Base-by-base conservation (phyloP, 2,329 filamentous ascomycete genomes). In the Pseudocercospora macadamiae region DNA sequence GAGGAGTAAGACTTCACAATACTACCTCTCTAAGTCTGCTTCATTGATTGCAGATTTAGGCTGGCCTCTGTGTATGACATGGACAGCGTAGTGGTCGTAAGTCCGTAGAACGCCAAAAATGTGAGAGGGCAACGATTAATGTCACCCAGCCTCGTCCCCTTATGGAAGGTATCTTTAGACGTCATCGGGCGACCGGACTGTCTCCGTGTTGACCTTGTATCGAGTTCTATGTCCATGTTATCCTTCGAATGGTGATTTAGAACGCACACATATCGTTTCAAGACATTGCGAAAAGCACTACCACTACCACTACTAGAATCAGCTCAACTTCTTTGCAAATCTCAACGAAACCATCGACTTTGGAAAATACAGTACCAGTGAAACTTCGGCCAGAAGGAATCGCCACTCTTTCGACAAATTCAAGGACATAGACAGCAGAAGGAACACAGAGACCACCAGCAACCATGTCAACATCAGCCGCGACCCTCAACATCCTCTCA, bases 401-500 rank as follows among this genome's bases (percentile, higher is more conserved):
- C 28, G 21, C 21, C 42, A 45, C 10, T 25, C 10, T 4, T 25
- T 47, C 4, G 12, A 39, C n/a, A 16, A 6, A 9, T 39, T 39
- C 4, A 39, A 16, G n/a, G 16, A 9, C n/a, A 8, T 9, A 39
- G 5, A 4, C 7, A 16, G n/a, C 5, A 39, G n/a, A 39, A 39
- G 34, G 14, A 28, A 19, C 19, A 47, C 21, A 28, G 23, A 2
- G n/a, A 47, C 21, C 8, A 25, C 12, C 2, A 47, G 12, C 9
- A 52, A n/a, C 44, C 9, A 55, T 55, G 57, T 51, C 57, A 47
- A 32, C 52, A 14, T 36, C 39, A 37, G 34, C 52, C 25, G 19
- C 45, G 45, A 59, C 51, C 54, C 56, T 55, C 32, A 42, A 57
- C 16, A 61, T 66, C 54, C 62, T 68, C 16, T 18, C 23, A 3